phyloP scores from a whole-genome alignment of 192 early-diverging fungal genomes.

The Fimicolochytrium jonesii region DNA sequence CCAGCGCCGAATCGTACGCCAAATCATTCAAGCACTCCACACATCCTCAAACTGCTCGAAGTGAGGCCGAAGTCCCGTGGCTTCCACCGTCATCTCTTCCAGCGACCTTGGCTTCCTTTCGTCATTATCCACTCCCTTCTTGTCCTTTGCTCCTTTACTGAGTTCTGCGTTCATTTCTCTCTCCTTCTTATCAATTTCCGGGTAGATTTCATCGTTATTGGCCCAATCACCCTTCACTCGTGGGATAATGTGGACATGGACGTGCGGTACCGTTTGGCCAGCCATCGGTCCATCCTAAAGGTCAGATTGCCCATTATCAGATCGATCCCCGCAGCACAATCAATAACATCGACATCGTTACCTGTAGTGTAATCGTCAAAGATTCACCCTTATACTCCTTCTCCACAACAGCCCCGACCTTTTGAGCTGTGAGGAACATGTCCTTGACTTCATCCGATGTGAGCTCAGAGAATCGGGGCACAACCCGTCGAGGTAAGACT shows the following conservation, averaged over 20 bases:
- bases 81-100: constrained; percentile 79
- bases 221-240: constrained; percentile 71
- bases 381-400: constrained; percentile 62
- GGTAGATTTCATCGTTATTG: constrained; percentile 86
- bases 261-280: constrained; percentile 83
- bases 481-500: constrained; percentile 63
- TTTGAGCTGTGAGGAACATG: constrained; percentile 76
- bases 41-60: constrained; percentile 41
- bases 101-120: constrained; percentile 64
- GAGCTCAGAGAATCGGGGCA: constrained; percentile 71
- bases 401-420: constrained; percentile 71
- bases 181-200: constrained; percentile 61
- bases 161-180: constrained; percentile 20
- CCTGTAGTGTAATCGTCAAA: constrained; percentile 78
- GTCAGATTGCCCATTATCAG: neutral
- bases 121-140: constrained; percentile 47
- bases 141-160: neutral
- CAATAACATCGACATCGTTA: constrained; percentile 9
- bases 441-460: constrained; percentile 76
- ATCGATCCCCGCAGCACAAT: neutral
- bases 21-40: constrained; percentile 28
- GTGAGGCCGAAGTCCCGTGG: constrained; percentile 37
- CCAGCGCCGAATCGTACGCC: too few relatives aligned
- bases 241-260: constrained; percentile 90
- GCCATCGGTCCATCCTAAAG: constrained; percentile 66